Conservation (phyloP, 805 yeast genomes). For the Hanseniaspora lachancei region DNA sequence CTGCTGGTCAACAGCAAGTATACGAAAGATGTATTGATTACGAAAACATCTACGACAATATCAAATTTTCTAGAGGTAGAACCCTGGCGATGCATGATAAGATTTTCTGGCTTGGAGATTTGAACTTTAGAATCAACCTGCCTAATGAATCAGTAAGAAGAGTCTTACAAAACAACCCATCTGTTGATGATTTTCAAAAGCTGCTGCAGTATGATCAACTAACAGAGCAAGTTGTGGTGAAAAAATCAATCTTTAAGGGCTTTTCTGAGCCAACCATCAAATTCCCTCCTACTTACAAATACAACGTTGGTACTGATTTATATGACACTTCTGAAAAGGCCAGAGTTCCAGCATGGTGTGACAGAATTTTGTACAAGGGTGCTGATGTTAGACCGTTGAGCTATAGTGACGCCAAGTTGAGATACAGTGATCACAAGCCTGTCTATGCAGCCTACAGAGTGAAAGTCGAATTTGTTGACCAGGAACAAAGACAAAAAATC, state of each 20-base stretch:
- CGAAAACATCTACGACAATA: conserved; percentile 57
- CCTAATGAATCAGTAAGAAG: conserved; percentile 62
- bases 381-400: conserved; percentile 44
- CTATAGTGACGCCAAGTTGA: conserved; percentile 54
- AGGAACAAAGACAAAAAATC: conserved; percentile 41
- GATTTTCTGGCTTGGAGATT: conserved; percentile 88
- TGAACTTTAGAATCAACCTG: conserved; percentile 67
- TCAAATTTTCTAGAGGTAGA: conserved; percentile 65
- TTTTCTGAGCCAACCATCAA: conserved; percentile 64
- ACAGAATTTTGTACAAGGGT: conserved; percentile 63
- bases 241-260: conserved; percentile 58
- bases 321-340: conserved; percentile 89
- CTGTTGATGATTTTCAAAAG: conserved; percentile 28
- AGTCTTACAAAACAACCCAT: conserved; percentile 32
- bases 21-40: conserved; percentile 82
- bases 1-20: conserved; percentile 76
- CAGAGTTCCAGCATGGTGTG: conserved; percentile 94
- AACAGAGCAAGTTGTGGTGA: conserved; percentile 48
- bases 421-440: conserved; percentile 82
- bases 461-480: conserved; percentile 56
- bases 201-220: conserved; percentile 69
- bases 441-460: conserved; percentile 70
- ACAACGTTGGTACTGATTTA: conserved; percentile 63
- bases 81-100: conserved; percentile 72
- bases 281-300: conserved; percentile 86